Percentiles rank a stretch among this genome's conserved stretches.
Conservation (phyloP, 2,329 filamentous ascomycete genomes). For the Celoporthe dispersa region DNA sequence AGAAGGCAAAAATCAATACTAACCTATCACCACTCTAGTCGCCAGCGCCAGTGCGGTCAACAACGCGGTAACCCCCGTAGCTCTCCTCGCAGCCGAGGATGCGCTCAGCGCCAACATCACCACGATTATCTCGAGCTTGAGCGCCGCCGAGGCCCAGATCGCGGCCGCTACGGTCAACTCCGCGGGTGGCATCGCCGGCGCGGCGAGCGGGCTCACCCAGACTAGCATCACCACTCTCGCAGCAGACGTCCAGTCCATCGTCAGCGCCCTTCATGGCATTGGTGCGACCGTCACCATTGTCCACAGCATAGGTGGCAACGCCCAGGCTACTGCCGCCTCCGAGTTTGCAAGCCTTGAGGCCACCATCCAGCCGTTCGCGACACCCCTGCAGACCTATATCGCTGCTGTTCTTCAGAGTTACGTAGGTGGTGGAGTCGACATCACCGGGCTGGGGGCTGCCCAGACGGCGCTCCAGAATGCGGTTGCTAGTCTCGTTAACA, state of each 20-base stretch:
- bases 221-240: slow-evolving; percentile 5
- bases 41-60: neutral
- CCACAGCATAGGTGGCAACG: neutral
- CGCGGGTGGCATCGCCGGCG: neutral
- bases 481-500: neutral
- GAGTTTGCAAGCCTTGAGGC: neutral
- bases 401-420: slow-evolving; percentile 1
- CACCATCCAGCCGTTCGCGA: neutral
- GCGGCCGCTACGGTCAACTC: neutral
- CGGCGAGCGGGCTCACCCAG: neutral
- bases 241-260: neutral
- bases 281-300: neutral
- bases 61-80: neutral
- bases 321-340: neutral
- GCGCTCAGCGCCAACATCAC: neutral
- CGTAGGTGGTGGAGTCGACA: neutral
- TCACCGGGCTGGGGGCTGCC: slow-evolving; percentile 1
- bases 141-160: neutral
- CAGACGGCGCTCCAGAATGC: neutral
- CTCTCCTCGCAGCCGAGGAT: neutral
- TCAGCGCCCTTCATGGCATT: neutral
- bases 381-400: neutral
- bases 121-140: neutral
- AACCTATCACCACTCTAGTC: neutral
- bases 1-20: neutral